These are phyloP conservation scores for Mycena filopes DNA, from an alignment of 768 basidiomycete genomes.

Conservation along the genomic window DNA sequence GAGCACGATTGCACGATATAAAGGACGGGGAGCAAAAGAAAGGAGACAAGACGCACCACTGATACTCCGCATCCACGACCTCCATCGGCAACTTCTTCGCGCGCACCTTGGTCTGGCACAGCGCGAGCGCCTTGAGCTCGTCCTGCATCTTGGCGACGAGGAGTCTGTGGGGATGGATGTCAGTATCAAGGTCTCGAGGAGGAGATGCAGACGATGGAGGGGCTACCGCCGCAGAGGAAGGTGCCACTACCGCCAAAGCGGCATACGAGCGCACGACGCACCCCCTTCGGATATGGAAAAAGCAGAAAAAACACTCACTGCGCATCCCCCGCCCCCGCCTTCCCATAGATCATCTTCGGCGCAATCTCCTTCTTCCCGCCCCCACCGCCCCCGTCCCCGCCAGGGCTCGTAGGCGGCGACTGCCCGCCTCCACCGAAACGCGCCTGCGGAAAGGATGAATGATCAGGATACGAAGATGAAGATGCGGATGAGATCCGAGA, in stretches of 20 bases:
- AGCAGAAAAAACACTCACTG: slow-evolving; percentile 56
- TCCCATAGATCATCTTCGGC: slow-evolving; percentile 96
- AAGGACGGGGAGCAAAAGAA: no score
- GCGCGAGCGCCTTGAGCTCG: slow-evolving; percentile 89
- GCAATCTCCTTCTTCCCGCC: slow-evolving; percentile 89
- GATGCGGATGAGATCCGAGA: no score
- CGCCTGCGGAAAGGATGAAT: background rate
- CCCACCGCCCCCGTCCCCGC: slow-evolving; percentile 33
- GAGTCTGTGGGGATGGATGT: slow-evolving; percentile 53
- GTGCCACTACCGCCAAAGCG: no score
- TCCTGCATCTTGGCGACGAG: slow-evolving; percentile 88
- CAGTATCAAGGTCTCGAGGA: background rate
- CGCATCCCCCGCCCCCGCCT: slow-evolving; percentile 84
- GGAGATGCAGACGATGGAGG: background rate
- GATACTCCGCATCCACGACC: slow-evolving; percentile 98
- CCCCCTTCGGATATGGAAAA: background rate
- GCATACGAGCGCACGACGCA: no score
- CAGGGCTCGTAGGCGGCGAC: slow-evolving; percentile 44
- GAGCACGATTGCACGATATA: no score
- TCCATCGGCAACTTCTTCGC: slow-evolving; percentile 98
- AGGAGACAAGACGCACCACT: slow-evolving; percentile 68
- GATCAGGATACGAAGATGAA: no score
- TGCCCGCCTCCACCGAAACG: slow-evolving; percentile 36
- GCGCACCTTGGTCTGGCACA: slow-evolving; percentile 91
- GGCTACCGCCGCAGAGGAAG: slow-evolving; percentile 31